Conservation (phyloP, 176 grass and related monocot species). For the Neostapfia colusana region DNA sequence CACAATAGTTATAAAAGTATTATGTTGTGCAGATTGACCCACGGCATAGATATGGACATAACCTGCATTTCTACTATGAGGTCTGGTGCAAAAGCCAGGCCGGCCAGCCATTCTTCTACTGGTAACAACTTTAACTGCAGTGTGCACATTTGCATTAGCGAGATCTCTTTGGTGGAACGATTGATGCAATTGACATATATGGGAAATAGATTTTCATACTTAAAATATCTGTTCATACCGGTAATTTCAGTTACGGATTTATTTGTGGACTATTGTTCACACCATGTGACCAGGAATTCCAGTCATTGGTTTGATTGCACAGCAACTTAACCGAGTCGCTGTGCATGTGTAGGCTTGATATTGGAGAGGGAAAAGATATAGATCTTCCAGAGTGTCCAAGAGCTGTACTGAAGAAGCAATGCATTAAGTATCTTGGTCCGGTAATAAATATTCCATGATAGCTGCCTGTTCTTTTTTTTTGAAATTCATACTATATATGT, state of each 20-base stretch:
- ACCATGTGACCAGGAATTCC: not conserved
- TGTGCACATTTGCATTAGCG: not conserved
- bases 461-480: not conserved
- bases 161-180: not conserved
- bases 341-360: constrained; percentile 66
- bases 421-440: constrained; percentile 89
- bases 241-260: not conserved
- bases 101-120: constrained; percentile 97
- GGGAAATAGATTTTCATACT: not conserved
- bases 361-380: constrained; percentile 79
- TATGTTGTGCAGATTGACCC: constrained; percentile 71
- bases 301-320: not conserved
- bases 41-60: constrained; percentile 88
- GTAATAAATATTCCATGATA: constrained; percentile 51
- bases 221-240: not conserved
- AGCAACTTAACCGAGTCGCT: not conserved
- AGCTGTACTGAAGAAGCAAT: constrained; percentile 62
- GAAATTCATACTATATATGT: not conserved
- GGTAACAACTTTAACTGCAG: constrained; percentile 45
- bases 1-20: not conserved
- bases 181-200: not conserved
- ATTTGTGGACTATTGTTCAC: not conserved
- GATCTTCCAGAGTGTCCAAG: constrained; percentile 78
- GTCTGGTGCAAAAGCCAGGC: constrained; percentile 72
- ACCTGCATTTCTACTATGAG: constrained; percentile 86